Evolutionary conservation across 192 early-diverging fungal genomes (phyloP), one percentile per base, ranked within the genome.

Genomic region (Coemansia sp.): DNA sequence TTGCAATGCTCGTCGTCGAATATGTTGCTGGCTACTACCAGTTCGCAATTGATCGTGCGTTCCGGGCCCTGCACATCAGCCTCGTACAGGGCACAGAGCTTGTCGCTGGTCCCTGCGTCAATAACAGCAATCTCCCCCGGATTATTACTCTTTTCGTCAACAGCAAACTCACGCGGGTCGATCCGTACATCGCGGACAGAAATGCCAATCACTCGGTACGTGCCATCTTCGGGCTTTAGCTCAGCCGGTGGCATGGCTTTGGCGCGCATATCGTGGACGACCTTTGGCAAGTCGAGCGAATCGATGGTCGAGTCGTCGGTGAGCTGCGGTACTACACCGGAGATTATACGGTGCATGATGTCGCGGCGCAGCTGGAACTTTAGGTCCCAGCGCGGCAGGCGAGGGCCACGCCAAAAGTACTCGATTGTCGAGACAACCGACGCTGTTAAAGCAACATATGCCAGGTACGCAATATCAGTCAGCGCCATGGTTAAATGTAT

Each of bases 331-430:
- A 52, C 31, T 7, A 34, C 7, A 44, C 40, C 1, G 40, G 11
- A 15, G 40, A 40, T 28, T 11, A 44, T 31, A 12, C 25, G 17
- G 65, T 59, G 49, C 25, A 55, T 47, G 19, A 69, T 34, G 53
- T 69, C 67, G 28, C 51, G 59, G 5, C 12, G 37, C 14, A 69
- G 15, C 59, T 69, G 67, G 46, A 57, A 40, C 36, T 19, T 4
- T 9, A 57, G 36, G 37, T 57, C 20, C 52, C 37, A 64, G 22
- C 37, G 20, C 3, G 56, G 56, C 10, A 57, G 19, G 0, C 56
- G 56, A 10, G 56, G 36, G 3, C 56, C 56, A 38, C 22, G 65
- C 48, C 57, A 38, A 25, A 25, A 0, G 49, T 66, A 66, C 36
- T 66, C 64, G 21, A 19, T 22, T 12, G 50, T 52, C 9, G 50